phyloP scores from a whole-genome alignment of 1,139 yeast species.

The Magnusiomyces fungicola region DNA sequence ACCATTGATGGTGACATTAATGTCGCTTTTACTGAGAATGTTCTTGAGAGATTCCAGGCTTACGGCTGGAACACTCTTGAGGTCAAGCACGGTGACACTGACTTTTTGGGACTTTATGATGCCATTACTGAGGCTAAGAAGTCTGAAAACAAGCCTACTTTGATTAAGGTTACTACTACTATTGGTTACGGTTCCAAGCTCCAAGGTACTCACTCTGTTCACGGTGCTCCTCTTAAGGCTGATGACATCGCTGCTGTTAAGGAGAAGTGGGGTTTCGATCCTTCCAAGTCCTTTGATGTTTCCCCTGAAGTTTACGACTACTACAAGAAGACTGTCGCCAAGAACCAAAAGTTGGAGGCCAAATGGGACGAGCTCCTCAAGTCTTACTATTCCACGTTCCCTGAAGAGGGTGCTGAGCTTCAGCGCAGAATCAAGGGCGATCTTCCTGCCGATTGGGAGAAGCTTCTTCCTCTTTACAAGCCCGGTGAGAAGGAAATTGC shows the following conservation, averaged over 20 bases:
- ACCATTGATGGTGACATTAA: slow-evolving; percentile 93
- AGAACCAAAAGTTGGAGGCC: slow-evolving; percentile 57
- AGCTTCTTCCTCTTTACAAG: slow-evolving; percentile 70
- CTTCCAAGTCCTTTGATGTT: slow-evolving; percentile 69
- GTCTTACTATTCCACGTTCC: slow-evolving; percentile 62
- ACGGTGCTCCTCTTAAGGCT: slow-evolving; percentile 93
- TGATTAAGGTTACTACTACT: slow-evolving; percentile 82
- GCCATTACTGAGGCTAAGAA: slow-evolving; percentile 53
- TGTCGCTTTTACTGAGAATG: slow-evolving; percentile 94
- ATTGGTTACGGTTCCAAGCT: slow-evolving; percentile 90
- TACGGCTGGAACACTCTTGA: slow-evolving; percentile 90
- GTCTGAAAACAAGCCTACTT: slow-evolving; percentile 71
- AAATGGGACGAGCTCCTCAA: slow-evolving; percentile 67
- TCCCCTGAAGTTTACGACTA: slow-evolving; percentile 77
- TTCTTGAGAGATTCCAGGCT: slow-evolving; percentile 73
- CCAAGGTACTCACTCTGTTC: slow-evolving; percentile 88
- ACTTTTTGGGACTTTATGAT: slow-evolving; percentile 59
- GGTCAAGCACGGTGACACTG: slow-evolving; percentile 77
- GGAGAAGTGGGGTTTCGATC: slow-evolving; percentile 80
- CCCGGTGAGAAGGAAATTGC: slow-evolving; percentile 80
- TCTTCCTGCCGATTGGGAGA: slow-evolving; percentile 81
- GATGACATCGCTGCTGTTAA: slow-evolving; percentile 90
- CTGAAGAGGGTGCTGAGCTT: slow-evolving; percentile 73
- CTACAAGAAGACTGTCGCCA: slow-evolving; percentile 51
- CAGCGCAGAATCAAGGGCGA: slow-evolving; percentile 73